phyloP scores from a whole-genome alignment of 768 basidiomycete genomes.

The Kwoniella dejecticola region DNA sequence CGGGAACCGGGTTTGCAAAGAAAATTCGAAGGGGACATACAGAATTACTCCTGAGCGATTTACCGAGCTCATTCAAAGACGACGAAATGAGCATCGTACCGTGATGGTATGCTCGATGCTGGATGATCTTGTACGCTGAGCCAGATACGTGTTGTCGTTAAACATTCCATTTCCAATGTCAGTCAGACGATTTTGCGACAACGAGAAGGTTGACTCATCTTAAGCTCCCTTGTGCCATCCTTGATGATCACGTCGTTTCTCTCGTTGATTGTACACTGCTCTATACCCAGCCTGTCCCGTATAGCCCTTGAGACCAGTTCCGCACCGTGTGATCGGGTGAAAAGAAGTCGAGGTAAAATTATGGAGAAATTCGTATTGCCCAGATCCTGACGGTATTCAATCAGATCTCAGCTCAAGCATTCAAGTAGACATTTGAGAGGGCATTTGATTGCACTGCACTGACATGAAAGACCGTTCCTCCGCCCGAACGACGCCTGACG shows the following conservation, averaged over 20 bases:
- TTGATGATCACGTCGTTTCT: constrained; percentile 86
- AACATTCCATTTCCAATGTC: constrained; percentile 3
- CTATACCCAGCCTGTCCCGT: constrained; percentile 68
- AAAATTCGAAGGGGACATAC: no score
- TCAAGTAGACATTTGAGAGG: no score
- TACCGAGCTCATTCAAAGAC: constrained; percentile 58
- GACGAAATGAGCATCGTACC: constrained; percentile 97
- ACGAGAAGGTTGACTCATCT: constrained; percentile 67
- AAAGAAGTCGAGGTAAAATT: constrained; percentile 76
- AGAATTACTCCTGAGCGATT: no score
- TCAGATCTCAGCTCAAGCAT: no score
- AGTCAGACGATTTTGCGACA: background rate
- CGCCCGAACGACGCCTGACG: constrained; percentile 83
- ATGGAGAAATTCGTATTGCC: constrained; percentile 98
- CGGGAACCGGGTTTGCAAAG: no score
- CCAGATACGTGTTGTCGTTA: constrained; percentile 75
- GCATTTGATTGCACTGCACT: constrained; percentile 39
- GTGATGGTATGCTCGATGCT: constrained; percentile 89
- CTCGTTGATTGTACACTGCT: constrained; percentile 75
- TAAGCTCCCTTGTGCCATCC: constrained; percentile 60
- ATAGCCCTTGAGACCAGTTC: constrained; percentile 77
- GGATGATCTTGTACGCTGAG: constrained; percentile 94
- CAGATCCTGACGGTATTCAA: constrained; percentile 74
- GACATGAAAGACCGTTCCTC: constrained; percentile 96
- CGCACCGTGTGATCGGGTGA: constrained; percentile 77